These are phyloP conservation scores for Umbelopsis sp. DNA, from an alignment of 371 early-diverging fungal species.

Conservation along the genomic window DNA sequence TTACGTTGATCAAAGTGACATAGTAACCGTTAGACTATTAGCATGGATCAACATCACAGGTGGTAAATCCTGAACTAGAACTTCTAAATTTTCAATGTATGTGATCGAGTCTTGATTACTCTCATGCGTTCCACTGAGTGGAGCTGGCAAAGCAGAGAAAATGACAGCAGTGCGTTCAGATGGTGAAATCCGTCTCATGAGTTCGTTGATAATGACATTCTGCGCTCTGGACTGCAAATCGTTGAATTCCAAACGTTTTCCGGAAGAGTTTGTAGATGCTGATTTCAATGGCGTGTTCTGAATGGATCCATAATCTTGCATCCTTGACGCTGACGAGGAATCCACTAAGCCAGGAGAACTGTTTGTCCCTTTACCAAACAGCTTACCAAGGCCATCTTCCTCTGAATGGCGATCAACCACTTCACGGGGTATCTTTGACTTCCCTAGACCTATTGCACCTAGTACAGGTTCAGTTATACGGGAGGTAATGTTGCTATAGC, in stretches of 20 bases:
- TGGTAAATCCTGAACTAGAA: conserved; percentile 49
- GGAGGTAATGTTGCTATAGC: neutral
- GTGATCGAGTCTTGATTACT: conserved; percentile 35
- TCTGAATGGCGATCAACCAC: neutral
- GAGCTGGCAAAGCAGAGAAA: conserved; percentile 63
- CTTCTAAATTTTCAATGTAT: conserved; percentile 50
- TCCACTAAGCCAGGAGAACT: neutral
- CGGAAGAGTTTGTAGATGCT: neutral
- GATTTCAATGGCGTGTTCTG: neutral
- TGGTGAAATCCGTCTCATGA: conserved; percentile 51
- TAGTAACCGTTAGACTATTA: conserved; percentile 62
- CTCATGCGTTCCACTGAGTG: conserved; percentile 50
- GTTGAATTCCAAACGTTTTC: conserved; percentile 47
- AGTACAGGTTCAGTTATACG: conserved; percentile 3
- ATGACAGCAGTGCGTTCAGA: conserved; percentile 48
- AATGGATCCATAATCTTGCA: conserved; percentile 5
- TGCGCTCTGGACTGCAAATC: conserved; percentile 49
- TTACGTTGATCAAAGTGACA: conserved; percentile 39
- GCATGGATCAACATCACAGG: conserved; percentile 62
- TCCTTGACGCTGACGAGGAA: neutral
- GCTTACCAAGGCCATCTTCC: neutral
- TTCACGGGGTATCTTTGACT: neutral
- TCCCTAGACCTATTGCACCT: conserved; percentile 1
- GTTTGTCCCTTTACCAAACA: neutral
- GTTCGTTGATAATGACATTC: conserved; percentile 57